Conservation (phyloP, 176 grass and related monocot genomes). For the Ananas comosus region DNA sequence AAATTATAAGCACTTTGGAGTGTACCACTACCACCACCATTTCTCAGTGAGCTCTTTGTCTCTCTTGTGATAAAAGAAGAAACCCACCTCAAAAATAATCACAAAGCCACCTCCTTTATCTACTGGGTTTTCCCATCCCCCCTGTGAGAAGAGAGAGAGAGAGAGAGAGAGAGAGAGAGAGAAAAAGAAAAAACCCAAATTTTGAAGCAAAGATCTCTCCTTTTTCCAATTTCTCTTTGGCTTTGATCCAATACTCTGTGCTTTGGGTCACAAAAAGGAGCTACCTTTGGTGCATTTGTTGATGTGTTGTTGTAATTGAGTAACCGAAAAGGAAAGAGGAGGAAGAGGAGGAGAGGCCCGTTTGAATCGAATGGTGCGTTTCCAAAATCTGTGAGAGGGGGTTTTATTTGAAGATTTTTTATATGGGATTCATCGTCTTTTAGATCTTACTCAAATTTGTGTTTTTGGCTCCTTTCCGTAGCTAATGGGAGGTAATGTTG, state of each 20-base stretch:
- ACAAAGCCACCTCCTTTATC: not conserved
- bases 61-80: constrained; percentile 17
- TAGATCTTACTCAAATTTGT: constrained; percentile 15
- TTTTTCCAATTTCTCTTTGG: not conserved
- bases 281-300: not conserved
- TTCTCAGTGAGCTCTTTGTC: constrained; percentile 11
- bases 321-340: not conserved
- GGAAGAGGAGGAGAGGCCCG: not conserved
- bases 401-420: constrained; percentile 19
- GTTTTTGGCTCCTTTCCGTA: constrained; percentile 3
- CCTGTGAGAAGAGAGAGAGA: constrained; percentile 3
- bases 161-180: no score
- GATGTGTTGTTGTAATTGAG: not conserved
- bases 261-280: constrained; percentile 3
- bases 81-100: constrained; percentile 9
- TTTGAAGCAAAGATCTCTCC: constrained; percentile 17
- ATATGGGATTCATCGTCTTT: constrained; percentile 12
- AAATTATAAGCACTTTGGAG: not conserved
- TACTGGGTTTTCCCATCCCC: constrained; percentile 12
- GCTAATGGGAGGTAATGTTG: constrained; percentile 12
- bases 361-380: constrained; percentile 8
- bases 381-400: not conserved
- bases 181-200: not conserved
- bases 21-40: not conserved
- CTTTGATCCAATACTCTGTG: not conserved